phyloP scores from a whole-genome alignment of 2,329 filamentous ascomycete species.

The Neoscytalidium dimidiatum region DNA sequence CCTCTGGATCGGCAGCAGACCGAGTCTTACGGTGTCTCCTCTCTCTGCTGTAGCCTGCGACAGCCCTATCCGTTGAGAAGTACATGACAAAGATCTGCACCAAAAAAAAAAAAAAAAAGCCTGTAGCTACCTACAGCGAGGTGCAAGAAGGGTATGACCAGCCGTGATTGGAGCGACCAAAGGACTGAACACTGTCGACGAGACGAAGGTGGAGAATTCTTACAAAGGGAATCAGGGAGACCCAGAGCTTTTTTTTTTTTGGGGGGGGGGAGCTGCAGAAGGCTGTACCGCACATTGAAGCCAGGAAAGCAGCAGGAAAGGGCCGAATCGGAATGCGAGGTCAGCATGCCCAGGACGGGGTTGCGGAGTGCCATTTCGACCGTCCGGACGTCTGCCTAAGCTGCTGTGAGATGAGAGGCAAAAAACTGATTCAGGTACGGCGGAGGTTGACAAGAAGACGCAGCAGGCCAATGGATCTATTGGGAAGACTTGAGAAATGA shows the following conservation, averaged over 20 bases:
- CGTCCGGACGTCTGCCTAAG: constrained; percentile 6
- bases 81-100: not conserved
- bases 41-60: not conserved
- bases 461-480: not conserved
- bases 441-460: not conserved
- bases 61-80: not conserved
- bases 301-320: not conserved
- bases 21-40: not conserved
- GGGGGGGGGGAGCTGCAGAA: no score
- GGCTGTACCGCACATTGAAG: not conserved
- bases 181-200: not conserved
- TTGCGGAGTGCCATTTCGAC: not conserved
- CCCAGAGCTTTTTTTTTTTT: no score
- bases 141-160: not conserved
- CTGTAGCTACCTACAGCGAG: not conserved
- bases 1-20: not conserved
- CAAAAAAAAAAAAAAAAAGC: not conserved
- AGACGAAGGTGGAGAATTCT: not conserved
- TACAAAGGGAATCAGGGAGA: not conserved
- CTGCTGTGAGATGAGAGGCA: constrained; percentile 13
- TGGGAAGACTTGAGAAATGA: not conserved
- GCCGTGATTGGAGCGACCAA: not conserved
- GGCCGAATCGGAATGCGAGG: constrained; percentile 11
- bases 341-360: not conserved
- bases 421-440: not conserved